phyloP scores from a whole-genome alignment of 257 asterid genomes.

The Solanum okadae region DNA sequence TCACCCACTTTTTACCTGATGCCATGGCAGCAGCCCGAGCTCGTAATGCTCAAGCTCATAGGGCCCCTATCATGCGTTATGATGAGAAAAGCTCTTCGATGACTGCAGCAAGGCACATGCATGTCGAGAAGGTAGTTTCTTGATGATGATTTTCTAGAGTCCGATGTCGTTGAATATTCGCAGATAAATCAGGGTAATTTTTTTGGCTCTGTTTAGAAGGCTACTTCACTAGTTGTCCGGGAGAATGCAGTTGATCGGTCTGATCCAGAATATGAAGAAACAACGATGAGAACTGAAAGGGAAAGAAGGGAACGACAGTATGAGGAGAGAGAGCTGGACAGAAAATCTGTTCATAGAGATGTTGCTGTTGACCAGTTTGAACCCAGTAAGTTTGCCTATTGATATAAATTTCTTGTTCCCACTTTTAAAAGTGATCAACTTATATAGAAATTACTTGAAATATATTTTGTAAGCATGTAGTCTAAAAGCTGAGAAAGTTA shows the following conservation, averaged over 20 bases:
- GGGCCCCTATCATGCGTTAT: slow-evolving; percentile 32
- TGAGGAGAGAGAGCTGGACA: slow-evolving; percentile 30
- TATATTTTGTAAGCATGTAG: background rate
- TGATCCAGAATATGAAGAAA: slow-evolving; percentile 26
- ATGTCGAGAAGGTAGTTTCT: slow-evolving; percentile 55
- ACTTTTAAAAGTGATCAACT: background rate
- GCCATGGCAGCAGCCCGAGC: slow-evolving; percentile 41
- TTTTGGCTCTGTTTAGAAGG: slow-evolving; percentile 37
- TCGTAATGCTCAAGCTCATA: slow-evolving; percentile 35
- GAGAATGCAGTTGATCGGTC: slow-evolving; percentile 32
- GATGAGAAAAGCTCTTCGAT: slow-evolving; percentile 54
- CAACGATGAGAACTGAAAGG: slow-evolving; percentile 13
- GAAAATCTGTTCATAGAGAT: slow-evolving; percentile 42
- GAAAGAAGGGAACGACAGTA: slow-evolving; percentile 42
- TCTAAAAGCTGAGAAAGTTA: background rate
- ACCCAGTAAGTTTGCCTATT: slow-evolving; percentile 38
- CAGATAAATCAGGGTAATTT: slow-evolving; percentile 3
- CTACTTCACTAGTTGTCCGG: slow-evolving; percentile 33
- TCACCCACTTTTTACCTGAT: slow-evolving; percentile 85
- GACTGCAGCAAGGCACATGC: slow-evolving; percentile 30
- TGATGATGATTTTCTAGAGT: slow-evolving; percentile 6
- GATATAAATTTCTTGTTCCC: background rate
- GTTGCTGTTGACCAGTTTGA: slow-evolving; percentile 37
- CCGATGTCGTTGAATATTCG: background rate
- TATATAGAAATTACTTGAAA: background rate